Conservation (phyloP, 1,284 basidiomycete species). For the Apiotrichum akiyoshidainum region DNA sequence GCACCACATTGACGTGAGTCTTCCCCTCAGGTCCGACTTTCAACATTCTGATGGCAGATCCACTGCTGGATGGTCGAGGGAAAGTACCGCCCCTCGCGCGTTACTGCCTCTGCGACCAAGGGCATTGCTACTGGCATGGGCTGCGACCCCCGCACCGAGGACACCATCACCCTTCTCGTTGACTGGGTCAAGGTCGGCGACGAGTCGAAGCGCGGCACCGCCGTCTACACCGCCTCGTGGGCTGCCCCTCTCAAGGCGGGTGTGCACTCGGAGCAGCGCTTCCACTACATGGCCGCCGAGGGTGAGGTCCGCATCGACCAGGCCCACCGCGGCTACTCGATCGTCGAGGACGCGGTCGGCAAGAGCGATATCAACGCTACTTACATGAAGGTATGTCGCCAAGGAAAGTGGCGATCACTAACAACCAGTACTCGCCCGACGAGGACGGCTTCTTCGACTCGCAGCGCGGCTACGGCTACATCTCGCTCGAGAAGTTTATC, state of each 20-base stretch:
- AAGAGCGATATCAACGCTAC: conserved; percentile 52
- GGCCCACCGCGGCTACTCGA: conserved; percentile 85
- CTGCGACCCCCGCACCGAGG: conserved; percentile 65
- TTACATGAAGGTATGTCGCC: conserved; percentile 65
- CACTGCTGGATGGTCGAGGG: conserved; percentile 88
- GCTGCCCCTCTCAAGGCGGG: conserved; percentile 54
- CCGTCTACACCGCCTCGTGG: conserved; percentile 83
- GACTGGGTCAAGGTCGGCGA: conserved; percentile 81
- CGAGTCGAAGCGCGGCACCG: conserved; percentile 57
- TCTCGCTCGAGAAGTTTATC: conserved; percentile 89
- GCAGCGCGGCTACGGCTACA: conserved; percentile 81
- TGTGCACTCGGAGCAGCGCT: conserved; percentile 79
- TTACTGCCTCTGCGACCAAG: conserved; percentile 79
- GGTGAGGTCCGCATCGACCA: conserved; percentile 90
- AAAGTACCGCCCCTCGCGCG: conserved; percentile 65
- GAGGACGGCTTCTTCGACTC: conserved; percentile 88
- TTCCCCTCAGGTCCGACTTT: conserved; percentile 48
- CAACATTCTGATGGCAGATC: conserved; percentile 50
- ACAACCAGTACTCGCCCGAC: conserved; percentile 78
- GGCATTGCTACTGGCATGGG: conserved; percentile 84
- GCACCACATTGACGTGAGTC: conserved; percentile 66
- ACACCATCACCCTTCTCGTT: conserved; percentile 89
- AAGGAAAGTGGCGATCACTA: conserved; percentile 57
- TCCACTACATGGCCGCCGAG: conserved; percentile 92
- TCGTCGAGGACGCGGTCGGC: conserved; percentile 70